Base-by-base conservation (phyloP, 257 asterid genomes). In the Anisodus acutangulus region DNA sequence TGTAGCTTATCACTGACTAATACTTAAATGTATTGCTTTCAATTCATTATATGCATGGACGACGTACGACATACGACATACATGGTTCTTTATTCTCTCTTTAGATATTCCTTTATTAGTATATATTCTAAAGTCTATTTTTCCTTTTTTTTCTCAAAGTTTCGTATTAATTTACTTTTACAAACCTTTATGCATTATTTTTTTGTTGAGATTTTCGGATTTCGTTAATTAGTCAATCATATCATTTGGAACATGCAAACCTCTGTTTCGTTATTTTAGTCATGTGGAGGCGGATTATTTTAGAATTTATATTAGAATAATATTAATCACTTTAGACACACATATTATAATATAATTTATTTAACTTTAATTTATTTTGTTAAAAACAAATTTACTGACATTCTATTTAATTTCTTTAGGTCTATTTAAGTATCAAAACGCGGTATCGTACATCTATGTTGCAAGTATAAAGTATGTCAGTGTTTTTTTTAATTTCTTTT, bases 241-340 rank as follows among this genome's bases (percentile, higher is more conserved):
- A n/a, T 41, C 55, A 7, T 69, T 69, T 69, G 31, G 78, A 41
- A 69, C 54, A 69, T 69, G 78, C 78, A 69, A 41, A 16, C 31
- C 7, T 17, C 2, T 59, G 4, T 17, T 59, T 17, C 7, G 6
- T 37, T 15, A 49, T 8, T 69, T 35, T 35, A 16, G 3, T 39
- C 49, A 13, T 3, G 11, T 37, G 76, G 49, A 37, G 51, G 54
- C 6, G 35, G 15, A 37, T 68, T 15, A 16, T 69, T 69, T 39
- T 22, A 22, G 26, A 22, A 22, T 22, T 22, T 22, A 22, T 22
- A 22, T 22, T 22, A 22, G 26, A 22, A 22, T 22, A 69, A 39
- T 39, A 69, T 5, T 69, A 8, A 39, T 69, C 53, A 69, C 53
- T 69, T 69, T 69, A 69, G 53, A 16, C 53, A 8, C 9, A 69